Conservation (phyloP, 257 asterid species). For the Schizonepeta tenuifolia region DNA sequence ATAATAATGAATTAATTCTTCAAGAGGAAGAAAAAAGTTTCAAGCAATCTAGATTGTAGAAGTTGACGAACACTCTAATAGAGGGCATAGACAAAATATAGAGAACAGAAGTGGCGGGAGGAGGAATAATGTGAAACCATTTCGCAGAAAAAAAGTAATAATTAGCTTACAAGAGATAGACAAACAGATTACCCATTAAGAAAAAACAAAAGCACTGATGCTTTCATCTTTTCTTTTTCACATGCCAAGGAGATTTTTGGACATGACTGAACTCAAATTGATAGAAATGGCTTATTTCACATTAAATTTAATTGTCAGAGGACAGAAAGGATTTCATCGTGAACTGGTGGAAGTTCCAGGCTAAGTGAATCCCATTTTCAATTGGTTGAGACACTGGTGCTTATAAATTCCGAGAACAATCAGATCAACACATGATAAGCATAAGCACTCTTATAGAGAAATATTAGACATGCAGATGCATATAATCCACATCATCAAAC, state of each 20-base stretch:
- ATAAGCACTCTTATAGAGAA: background rate
- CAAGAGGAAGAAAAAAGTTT: background rate
- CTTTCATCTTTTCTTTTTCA: slow-evolving; percentile 12
- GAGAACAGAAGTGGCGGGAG: background rate
- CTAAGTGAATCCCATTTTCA: background rate
- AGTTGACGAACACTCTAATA: background rate
- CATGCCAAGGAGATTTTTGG: background rate
- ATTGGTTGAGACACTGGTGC: background rate
- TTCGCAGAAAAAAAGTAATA: background rate
- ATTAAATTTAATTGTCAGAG: slow-evolving; percentile 10
- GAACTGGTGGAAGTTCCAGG: background rate
- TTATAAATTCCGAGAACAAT: background rate
- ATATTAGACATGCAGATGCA: background rate
- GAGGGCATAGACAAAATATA: background rate
- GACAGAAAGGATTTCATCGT: background rate
- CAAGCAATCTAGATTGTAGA: slow-evolving; percentile 24
- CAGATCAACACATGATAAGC: too few species aligned
- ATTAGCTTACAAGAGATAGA: background rate
- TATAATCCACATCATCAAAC: background rate
- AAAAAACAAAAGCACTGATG: too few species aligned
- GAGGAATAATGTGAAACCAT: background rate
- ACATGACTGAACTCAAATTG: background rate
- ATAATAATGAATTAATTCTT: background rate
- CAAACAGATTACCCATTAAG: too few species aligned
- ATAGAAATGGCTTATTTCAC: background rate